These are phyloP conservation scores for Apostasia ramifera DNA, from an alignment of 106 monocot genomes.

Conservation along the genomic window DNA sequence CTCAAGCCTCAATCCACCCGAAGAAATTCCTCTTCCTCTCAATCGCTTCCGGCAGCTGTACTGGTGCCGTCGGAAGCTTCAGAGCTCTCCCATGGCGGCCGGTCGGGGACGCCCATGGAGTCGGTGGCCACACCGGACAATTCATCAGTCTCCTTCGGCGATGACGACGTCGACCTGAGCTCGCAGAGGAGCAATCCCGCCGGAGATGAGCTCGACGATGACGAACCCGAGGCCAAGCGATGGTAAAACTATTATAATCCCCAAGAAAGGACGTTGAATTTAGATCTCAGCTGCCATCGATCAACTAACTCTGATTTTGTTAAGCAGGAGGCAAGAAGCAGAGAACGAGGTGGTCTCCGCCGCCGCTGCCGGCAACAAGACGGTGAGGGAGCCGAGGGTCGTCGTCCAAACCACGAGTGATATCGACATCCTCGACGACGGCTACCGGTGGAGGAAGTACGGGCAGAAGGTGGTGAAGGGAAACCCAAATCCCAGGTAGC, in stretches of 20 bases:
- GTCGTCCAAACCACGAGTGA: slow-evolving; percentile 48
- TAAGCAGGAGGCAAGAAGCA: slow-evolving; percentile 27
- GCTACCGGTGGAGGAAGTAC: slow-evolving; percentile 43
- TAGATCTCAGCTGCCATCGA: background rate
- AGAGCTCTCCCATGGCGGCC: slow-evolving; percentile 14
- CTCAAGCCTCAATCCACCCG: slow-evolving; percentile 52
- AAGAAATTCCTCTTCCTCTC: slow-evolving; percentile 29
- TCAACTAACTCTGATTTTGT: background rate
- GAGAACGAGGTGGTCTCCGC: slow-evolving; percentile 16
- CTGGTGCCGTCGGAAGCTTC: slow-evolving; percentile 20
- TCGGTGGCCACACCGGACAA: slow-evolving; percentile 38
- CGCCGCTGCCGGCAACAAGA: slow-evolving; percentile 10
- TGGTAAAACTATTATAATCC: slow-evolving; percentile 8
- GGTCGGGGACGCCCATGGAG: background rate
- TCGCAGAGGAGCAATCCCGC: slow-evolving; percentile 17
- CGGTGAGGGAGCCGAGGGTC: slow-evolving; percentile 37
- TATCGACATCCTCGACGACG: slow-evolving; percentile 44
- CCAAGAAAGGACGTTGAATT: background rate
- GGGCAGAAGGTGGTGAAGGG: slow-evolving; percentile 57
- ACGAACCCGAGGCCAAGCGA: slow-evolving; percentile 47
- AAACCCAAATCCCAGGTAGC: slow-evolving; percentile 44
- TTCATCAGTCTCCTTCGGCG: slow-evolving; percentile 50
- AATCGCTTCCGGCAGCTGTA: slow-evolving; percentile 1
- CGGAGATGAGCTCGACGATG: slow-evolving; percentile 21
- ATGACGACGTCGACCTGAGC: slow-evolving; percentile 34